These are phyloP conservation scores for Paramyrothecium roridum DNA, from an alignment of 2,329 filamentous ascomycete species.

Conservation along the genomic window DNA sequence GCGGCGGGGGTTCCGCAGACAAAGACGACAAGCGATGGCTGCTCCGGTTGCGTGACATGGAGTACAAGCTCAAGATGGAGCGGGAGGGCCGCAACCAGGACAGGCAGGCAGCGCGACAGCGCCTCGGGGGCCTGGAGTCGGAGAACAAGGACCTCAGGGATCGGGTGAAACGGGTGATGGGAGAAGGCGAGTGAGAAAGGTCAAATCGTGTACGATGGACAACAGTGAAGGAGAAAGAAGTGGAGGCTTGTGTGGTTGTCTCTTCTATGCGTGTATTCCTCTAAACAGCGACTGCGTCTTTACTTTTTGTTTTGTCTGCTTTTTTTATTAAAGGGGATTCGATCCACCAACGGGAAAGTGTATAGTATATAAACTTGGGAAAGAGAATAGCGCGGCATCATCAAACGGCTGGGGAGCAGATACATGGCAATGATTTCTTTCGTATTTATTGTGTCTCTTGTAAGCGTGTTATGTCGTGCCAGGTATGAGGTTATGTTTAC, in stretches of 20 bases:
- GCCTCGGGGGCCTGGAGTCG: slow-evolving; percentile 71
- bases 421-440: too few relatives aligned
- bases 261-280: background rate
- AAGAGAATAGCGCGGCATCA: too few relatives aligned
- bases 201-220: slow-evolving; percentile 6
- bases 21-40: slow-evolving; percentile 73
- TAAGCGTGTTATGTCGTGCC: too few relatives aligned
- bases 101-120: slow-evolving; percentile 75
- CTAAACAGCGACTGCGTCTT: background rate
- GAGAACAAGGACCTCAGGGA: slow-evolving; percentile 70
- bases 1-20: too few relatives aligned
- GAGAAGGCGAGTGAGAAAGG: slow-evolving; percentile 13
- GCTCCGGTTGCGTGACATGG: slow-evolving; percentile 79
- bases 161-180: slow-evolving; percentile 46
- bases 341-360: too few relatives aligned
- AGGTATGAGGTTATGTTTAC: too few relatives aligned
- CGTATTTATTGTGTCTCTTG: too few relatives aligned
- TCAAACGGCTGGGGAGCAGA: too few relatives aligned
- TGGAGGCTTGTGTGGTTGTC: background rate
- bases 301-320: too few relatives aligned
- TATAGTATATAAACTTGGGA: too few relatives aligned
- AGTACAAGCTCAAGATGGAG: slow-evolving; percentile 85
- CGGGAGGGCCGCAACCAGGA: slow-evolving; percentile 83
- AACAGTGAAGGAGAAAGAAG: background rate
- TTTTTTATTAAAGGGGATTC: too few relatives aligned